Conservation (phyloP, 768 basidiomycete genomes). For the Tylopilus felleus region DNA sequence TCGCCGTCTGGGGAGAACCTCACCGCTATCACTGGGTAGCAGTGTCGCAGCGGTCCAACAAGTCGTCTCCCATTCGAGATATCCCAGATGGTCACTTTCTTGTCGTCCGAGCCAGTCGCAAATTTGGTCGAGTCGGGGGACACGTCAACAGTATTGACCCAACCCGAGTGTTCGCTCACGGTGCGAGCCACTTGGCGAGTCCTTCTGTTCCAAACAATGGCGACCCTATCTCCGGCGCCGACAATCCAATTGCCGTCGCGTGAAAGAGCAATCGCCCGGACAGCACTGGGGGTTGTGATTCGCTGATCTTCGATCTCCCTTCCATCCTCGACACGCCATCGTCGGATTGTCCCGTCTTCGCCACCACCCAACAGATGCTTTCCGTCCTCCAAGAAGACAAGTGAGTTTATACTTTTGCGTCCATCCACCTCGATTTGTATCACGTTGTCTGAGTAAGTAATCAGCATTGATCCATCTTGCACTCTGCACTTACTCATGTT, state of each 20-base stretch:
- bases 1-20: conserved; percentile 9
- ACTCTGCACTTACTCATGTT: neutral
- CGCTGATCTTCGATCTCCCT: neutral
- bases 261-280: neutral
- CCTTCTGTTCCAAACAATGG: neutral
- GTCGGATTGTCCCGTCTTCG: neutral
- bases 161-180: neutral
- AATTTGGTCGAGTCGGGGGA: conserved; percentile 4
- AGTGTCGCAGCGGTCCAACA: neutral
- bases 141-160: neutral
- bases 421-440: too few relatives aligned
- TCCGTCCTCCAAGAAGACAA: neutral
- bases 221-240: neutral
- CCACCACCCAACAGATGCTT: neutral
- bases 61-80: neutral
- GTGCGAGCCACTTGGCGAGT: neutral
- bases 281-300: neutral
- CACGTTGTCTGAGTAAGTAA: too few relatives aligned
- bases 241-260: neutral
- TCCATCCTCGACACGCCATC: neutral
- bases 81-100: neutral
- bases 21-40: neutral
- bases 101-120: neutral
- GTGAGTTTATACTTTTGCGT: too few relatives aligned
- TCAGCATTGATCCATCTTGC: neutral